Evolutionary conservation across 805 yeast genomes (phyloP).

Genomic region (Ogataea neopini): DNA sequence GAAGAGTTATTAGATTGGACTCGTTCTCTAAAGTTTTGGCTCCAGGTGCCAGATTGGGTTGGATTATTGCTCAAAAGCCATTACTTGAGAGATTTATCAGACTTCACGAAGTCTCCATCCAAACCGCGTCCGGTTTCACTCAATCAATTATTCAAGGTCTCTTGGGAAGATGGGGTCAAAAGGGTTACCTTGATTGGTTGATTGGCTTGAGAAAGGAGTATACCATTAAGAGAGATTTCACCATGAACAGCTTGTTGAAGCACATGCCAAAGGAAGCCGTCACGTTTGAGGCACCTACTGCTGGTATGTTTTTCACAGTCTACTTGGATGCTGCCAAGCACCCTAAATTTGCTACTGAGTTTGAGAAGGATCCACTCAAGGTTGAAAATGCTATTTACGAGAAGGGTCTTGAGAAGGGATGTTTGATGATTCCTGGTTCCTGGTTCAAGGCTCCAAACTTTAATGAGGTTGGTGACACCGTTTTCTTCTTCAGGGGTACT

Average conservation of each 20-base stretch:
- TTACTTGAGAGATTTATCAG: constrained; percentile 68
- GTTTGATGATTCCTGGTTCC: constrained; percentile 78
- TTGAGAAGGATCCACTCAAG: constrained; percentile 55
- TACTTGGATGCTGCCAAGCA: constrained; percentile 75
- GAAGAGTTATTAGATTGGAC: constrained; percentile 86
- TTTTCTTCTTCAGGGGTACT: constrained; percentile 80
- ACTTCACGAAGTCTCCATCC: constrained; percentile 79
- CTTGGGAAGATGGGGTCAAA: constrained; percentile 86
- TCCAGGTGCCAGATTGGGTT: constrained; percentile 87
- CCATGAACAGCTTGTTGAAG: constrained; percentile 71
- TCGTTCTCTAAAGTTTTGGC: constrained; percentile 90
- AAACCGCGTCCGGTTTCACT: constrained; percentile 79
- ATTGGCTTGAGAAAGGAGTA: constrained; percentile 79
- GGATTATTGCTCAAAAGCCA: constrained; percentile 74
- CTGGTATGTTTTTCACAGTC: constrained; percentile 86
- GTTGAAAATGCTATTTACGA: constrained; percentile 69
- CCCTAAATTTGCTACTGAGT: constrained; percentile 66
- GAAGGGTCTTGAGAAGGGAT: constrained; percentile 56
- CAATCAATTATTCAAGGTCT: constrained; percentile 70
- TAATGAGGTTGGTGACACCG: constrained; percentile 44
- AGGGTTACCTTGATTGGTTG: constrained; percentile 87
- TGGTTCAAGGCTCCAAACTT: constrained; percentile 69
- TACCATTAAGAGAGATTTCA: constrained; percentile 83
- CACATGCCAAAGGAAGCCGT: constrained; percentile 51
- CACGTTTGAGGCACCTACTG: constrained; percentile 60